Conservation (phyloP, 2,329 filamentous ascomycete species). For the Colletotrichum sp. region DNA sequence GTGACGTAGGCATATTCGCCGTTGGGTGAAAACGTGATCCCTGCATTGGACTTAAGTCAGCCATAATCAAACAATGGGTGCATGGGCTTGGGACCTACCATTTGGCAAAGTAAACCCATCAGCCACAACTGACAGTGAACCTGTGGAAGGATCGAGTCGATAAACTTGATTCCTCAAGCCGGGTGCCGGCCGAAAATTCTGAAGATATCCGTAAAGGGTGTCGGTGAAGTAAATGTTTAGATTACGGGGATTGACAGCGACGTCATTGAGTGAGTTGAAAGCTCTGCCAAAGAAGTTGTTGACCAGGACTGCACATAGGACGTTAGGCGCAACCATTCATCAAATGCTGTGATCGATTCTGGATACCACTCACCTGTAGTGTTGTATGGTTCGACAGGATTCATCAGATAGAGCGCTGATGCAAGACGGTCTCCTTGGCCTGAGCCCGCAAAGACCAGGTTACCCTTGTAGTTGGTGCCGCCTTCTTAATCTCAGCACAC, state of each 20-base stretch:
- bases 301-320: constrained; percentile 45
- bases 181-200: constrained; percentile 61
- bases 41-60: constrained; percentile 28
- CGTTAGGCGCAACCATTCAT: neutral
- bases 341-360: neutral
- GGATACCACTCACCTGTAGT: constrained; percentile 42
- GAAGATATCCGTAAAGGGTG: constrained; percentile 62
- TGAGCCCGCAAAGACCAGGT: constrained; percentile 54
- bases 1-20: constrained; percentile 59
- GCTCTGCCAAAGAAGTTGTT: constrained; percentile 66
- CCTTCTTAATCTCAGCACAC: constrained; percentile 34
- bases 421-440: constrained; percentile 49
- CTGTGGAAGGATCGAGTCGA: constrained; percentile 54
- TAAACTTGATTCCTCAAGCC: constrained; percentile 64
- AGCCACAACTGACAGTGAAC: constrained; percentile 58
- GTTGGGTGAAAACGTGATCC: constrained; percentile 61
- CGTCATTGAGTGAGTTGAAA: constrained; percentile 67
- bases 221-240: constrained; percentile 69
- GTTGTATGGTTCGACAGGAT: constrained; percentile 53
- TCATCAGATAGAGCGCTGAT: constrained; percentile 47
- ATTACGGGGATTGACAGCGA: constrained; percentile 56
- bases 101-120: constrained; percentile 63
- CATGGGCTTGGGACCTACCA: constrained; percentile 25
- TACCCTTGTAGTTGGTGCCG: constrained; percentile 53
- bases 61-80: neutral